phyloP scores from a whole-genome alignment of 2,329 filamentous ascomycete species.

The Alternaria triticina region DNA sequence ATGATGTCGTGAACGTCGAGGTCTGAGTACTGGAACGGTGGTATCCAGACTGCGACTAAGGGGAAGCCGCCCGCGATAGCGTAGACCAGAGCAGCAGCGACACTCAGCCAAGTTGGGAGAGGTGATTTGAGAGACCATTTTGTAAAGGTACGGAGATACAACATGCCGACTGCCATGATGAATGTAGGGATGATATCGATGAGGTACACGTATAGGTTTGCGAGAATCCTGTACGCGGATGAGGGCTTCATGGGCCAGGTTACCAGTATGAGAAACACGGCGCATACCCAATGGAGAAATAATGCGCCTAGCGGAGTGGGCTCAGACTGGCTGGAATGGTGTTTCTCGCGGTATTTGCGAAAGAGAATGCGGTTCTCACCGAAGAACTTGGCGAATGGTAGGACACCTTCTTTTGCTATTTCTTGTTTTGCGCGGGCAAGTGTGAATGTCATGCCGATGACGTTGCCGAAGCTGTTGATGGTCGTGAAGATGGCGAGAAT shows the following conservation, averaged over 20 bases:
- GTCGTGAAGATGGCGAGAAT: background rate
- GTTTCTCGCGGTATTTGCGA: background rate
- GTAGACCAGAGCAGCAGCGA: background rate
- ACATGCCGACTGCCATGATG: background rate
- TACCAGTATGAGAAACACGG: background rate
- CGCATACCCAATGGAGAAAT: background rate
- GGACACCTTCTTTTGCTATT: background rate
- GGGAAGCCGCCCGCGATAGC: background rate
- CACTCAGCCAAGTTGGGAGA: background rate
- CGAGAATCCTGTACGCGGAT: background rate
- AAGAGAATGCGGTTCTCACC: background rate
- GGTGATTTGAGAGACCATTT: background rate
- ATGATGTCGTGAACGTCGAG: background rate
- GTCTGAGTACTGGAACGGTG: background rate
- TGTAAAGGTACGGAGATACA: accelerated
- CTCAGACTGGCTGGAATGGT: background rate
- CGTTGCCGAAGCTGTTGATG: background rate
- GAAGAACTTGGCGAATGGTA: background rate
- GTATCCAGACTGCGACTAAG: background rate
- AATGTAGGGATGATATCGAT: background rate
- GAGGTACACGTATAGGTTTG: background rate
- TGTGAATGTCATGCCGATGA: background rate
- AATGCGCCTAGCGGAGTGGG: background rate
- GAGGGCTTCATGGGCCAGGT: background rate
- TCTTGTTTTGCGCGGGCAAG: background rate